Conservation (phyloP, 1,139 yeast genomes). For the Suhomyces chickasaworum region DNA sequence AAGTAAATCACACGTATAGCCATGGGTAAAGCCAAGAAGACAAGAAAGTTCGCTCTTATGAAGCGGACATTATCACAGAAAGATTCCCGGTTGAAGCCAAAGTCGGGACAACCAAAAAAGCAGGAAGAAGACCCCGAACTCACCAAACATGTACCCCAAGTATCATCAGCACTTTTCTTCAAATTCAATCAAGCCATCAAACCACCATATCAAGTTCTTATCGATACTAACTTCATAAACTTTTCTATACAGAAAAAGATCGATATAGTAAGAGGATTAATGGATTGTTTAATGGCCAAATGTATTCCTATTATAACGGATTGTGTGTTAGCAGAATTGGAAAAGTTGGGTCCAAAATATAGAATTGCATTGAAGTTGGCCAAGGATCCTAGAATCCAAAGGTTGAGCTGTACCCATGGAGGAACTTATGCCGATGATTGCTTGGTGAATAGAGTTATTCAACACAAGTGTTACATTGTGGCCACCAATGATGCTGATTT, state of each 20-base stretch:
- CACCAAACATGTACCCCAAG: conserved; percentile 87
- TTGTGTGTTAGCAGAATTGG: conserved; percentile 97
- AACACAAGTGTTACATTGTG: conserved; percentile 94
- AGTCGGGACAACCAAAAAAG: conserved; percentile 27
- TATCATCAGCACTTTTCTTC: conserved; percentile 91
- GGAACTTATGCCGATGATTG: conserved; percentile 99
- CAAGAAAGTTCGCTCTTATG: conserved; percentile 92
- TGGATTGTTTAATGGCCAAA: conserved; percentile 93
- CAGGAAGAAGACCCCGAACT: conserved; percentile 73
- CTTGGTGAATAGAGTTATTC: conserved; percentile 86
- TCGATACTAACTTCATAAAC: conserved; percentile 95
- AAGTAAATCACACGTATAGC: conserved; percentile 14
- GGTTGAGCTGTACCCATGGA: conserved; percentile 86
- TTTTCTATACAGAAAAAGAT: conserved; percentile 94
- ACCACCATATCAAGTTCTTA: conserved; percentile 94
- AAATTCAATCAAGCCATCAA: conserved; percentile 91
- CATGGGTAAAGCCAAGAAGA: conserved; percentile 97
- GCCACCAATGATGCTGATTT: conserved; percentile 99
- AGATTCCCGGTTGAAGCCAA: conserved; percentile 58
- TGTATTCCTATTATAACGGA: conserved; percentile 95
- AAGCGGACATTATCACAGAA: conserved; percentile 77
- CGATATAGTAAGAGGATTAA: conserved; percentile 90
- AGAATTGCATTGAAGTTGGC: conserved; percentile 91
- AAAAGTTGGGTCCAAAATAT: conserved; percentile 91
- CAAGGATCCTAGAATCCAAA: conserved; percentile 86